Evolutionary conservation across 108 stramenopile genomes (phyloP).

Genomic region (Pseudonitzschia multiseries): DNA sequence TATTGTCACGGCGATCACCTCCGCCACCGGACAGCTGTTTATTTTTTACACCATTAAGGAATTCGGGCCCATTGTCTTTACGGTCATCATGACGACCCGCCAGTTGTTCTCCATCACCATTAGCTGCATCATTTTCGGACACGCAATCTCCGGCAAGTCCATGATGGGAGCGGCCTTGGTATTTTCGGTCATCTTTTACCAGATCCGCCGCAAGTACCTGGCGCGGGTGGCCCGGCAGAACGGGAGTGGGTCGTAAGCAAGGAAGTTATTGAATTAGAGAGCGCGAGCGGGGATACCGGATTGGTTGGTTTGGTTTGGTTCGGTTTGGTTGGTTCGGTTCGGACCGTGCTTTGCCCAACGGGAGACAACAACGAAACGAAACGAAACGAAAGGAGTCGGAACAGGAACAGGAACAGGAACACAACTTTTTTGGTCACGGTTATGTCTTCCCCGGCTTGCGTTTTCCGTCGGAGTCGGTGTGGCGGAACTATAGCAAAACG

Average conservation of each 20-base stretch:
- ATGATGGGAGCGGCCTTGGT: slow-evolving; percentile 87
- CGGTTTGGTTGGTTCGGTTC: too few relatives aligned
- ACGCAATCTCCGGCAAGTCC: slow-evolving; percentile 72
- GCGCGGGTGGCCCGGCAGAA: not conserved
- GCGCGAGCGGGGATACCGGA: too few relatives aligned
- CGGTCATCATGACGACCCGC: slow-evolving; percentile 98
- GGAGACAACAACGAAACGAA: not conserved
- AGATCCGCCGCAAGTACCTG: slow-evolving; percentile 79
- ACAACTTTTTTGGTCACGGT: too few relatives aligned
- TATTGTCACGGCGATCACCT: slow-evolving; percentile 93
- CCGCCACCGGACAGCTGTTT: slow-evolving; percentile 93
- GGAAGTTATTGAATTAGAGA: too few relatives aligned
- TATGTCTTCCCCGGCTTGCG: too few relatives aligned
- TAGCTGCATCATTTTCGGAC: slow-evolving; percentile 90
- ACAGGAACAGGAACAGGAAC: too few relatives aligned
- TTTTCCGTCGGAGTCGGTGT: not conserved
- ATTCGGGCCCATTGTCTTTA: slow-evolving; percentile 98
- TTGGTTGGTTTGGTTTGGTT: too few relatives aligned
- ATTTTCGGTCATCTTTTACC: slow-evolving; percentile 93
- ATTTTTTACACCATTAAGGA: slow-evolving; percentile 98
- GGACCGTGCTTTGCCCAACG: too few relatives aligned
- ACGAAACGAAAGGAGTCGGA: too few relatives aligned
- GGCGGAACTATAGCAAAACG: not conserved
- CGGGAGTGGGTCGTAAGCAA: not conserved
- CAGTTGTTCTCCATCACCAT: slow-evolving; percentile 96